Base-by-base conservation (phyloP, 805 yeast genomes). In the Yarrowia sp. region DNA sequence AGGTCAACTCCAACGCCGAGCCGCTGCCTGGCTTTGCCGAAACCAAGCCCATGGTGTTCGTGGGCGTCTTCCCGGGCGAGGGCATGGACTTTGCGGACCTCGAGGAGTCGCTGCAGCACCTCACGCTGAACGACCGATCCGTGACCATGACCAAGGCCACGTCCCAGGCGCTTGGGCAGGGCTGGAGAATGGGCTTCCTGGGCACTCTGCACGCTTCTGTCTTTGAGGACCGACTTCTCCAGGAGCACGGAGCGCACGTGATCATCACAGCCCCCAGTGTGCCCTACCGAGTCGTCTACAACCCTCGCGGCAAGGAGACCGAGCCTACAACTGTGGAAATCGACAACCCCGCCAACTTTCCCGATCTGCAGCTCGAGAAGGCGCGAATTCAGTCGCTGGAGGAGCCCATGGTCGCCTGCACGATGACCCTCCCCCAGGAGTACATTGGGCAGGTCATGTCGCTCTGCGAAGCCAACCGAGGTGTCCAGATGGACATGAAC, bases 11-110 rank as follows among this genome's bases (percentile, higher is more conserved):
- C 21, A 80, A 78, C 32, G 84, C 88, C 2, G 89, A 85, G 65
- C 86, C 97, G 1, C 78, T 93, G 24, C 97, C 96, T 0, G 98
- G 98, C 0, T 94, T 93, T 72, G 97, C 92, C 73, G 97, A 90
- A 68, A 92, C 96, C 0, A 92, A 94, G 73, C 97, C 98, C 1
- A 94, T 94, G 98, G 98, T 93, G 8, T 94, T 93, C 72, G 96
- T 93, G 53, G 98, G 98, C 13, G 99, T 98, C 0, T 93, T 90
- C 68, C 98, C 99, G 0, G 94, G 97, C 0, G 97, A 93, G 69
- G 97, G 97, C 4, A 81, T 87, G 0, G 97, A 93, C 68, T 93
- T 93, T 72, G 88, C 88, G 64, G 86, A 82, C 25, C 80, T 93
- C 78, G 96, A 94, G 70, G 98, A 94, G 68, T 87, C 91, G 71